Percentiles rank a stretch among this genome's conserved stretches.
These are phyloP conservation scores for Spizellomyces sp. DNA, from an alignment of 192 early-diverging fungal genomes.

Conservation along the genomic window DNA sequence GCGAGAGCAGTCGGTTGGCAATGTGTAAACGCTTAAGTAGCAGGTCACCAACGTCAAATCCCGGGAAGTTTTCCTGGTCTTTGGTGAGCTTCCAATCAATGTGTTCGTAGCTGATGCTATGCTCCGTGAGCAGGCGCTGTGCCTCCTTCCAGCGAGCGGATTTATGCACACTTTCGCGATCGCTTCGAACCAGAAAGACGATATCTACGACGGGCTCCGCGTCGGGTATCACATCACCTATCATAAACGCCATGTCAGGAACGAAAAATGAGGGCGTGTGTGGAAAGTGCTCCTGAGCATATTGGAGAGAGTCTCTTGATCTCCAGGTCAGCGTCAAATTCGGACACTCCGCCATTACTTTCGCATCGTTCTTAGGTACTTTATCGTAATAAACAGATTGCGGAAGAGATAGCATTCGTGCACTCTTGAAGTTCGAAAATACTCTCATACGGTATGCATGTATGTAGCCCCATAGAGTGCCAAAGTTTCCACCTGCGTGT, in stretches of 20 bases:
- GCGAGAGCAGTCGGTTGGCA: background rate
- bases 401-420: background rate
- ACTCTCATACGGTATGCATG: background rate
- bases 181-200: background rate
- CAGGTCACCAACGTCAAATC: background rate
- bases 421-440: background rate
- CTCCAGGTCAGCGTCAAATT: background rate
- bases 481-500: background rate
- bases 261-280: background rate
- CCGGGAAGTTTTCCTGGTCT: background rate
- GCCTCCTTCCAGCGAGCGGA: background rate
- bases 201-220: background rate
- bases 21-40: background rate
- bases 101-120: background rate
- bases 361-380: background rate
- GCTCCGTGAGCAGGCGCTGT: background rate
- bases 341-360: background rate
- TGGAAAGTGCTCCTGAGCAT: background rate
- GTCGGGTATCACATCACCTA: background rate
- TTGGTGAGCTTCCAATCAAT: background rate
- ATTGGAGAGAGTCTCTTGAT: background rate
- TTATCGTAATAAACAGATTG: background rate
- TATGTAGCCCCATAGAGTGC: background rate
- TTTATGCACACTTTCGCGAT: background rate
- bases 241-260: slow-evolving; percentile 1